Evolutionary conservation across 176 grass and related monocot genomes (phyloP).

Genomic region (Triticum turgidum): DNA sequence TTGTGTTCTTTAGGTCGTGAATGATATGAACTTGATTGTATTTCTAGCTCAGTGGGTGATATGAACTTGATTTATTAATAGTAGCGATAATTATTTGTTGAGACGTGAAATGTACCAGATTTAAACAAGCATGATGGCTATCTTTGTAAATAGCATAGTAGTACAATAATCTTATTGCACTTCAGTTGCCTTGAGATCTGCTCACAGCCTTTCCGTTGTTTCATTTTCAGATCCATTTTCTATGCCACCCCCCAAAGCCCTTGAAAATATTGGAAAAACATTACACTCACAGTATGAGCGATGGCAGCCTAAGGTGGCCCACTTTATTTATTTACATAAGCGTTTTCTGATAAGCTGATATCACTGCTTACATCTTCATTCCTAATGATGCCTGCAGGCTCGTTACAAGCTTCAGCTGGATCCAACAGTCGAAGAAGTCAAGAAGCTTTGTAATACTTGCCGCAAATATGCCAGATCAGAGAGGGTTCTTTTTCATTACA

Average conservation of each 20-base stretch:
- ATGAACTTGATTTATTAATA: slow-evolving; percentile 29
- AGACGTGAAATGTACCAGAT: neutral
- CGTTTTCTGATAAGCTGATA: slow-evolving; percentile 1
- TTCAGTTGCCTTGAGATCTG: slow-evolving; percentile 4
- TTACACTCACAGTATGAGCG: slow-evolving; percentile 94
- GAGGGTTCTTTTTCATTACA: slow-evolving; percentile 98
- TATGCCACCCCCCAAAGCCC: slow-evolving; percentile 89
- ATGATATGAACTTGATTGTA: neutral
- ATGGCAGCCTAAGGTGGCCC: slow-evolving; percentile 85
- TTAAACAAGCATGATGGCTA: neutral
- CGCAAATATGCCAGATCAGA: slow-evolving; percentile 98
- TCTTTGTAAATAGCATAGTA: slow-evolving; percentile 7
- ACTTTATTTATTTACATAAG: neutral
- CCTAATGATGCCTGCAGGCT: slow-evolving; percentile 39
- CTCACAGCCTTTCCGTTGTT: slow-evolving; percentile 32
- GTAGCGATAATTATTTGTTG: slow-evolving; percentile 20
- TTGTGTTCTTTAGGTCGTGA: neutral
- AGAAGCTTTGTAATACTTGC: slow-evolving; percentile 94
- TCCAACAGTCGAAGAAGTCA: slow-evolving; percentile 93
- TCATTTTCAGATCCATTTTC: slow-evolving; percentile 81
- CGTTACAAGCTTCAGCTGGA: slow-evolving; percentile 93
- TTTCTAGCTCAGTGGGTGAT: neutral
- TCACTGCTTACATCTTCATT: slow-evolving; percentile 31
- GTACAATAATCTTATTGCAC: neutral
- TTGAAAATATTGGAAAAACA: slow-evolving; percentile 92